Conservation (phyloP, 768 basidiomycete species). For the Suillus placidus region DNA sequence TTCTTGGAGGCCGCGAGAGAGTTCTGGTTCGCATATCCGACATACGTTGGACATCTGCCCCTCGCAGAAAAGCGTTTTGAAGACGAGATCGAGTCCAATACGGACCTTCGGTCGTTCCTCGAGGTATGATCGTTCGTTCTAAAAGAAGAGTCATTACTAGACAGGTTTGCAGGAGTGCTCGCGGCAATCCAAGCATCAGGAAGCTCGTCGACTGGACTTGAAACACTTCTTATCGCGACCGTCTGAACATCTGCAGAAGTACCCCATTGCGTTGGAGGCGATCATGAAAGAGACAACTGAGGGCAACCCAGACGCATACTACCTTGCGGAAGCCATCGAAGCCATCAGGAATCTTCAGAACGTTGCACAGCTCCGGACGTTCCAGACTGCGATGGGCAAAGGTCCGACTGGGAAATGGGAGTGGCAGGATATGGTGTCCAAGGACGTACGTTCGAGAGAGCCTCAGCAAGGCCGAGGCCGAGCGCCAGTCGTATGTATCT, state of each 20-base stretch:
- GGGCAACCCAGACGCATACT: slow-evolving; percentile 83
- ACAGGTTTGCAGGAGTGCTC: slow-evolving; percentile 24
- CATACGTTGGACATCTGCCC: slow-evolving; percentile 83
- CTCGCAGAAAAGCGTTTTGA: slow-evolving; percentile 84
- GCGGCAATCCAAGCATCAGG: slow-evolving; percentile 56
- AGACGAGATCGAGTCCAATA: slow-evolving; percentile 82
- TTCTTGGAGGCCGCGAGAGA: slow-evolving; percentile 86
- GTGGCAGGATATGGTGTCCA: slow-evolving; percentile 85
- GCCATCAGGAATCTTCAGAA: slow-evolving; percentile 83
- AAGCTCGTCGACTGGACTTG: slow-evolving; percentile 60
- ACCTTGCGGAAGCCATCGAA: slow-evolving; percentile 78
- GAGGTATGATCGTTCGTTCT: slow-evolving; percentile 54
- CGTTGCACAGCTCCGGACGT: slow-evolving; percentile 82
- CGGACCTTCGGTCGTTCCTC: slow-evolving; percentile 80
- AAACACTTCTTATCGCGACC: slow-evolving; percentile 65
- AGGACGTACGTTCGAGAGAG: slow-evolving; percentile 63
- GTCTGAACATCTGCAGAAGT: slow-evolving; percentile 64
- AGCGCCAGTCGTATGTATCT: slow-evolving; percentile 76
- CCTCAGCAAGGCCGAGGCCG: slow-evolving; percentile 73
- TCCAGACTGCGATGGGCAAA: slow-evolving; percentile 87
- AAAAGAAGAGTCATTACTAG: background rate
- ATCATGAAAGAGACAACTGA: slow-evolving; percentile 80
- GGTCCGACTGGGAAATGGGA: slow-evolving; percentile 82
- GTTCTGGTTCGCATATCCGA: slow-evolving; percentile 84
- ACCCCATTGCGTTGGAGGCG: slow-evolving; percentile 82